Evolutionary conservation across 2,329 filamentous ascomycete species (phyloP).

Genomic region (Cytospora leucostoma): DNA sequence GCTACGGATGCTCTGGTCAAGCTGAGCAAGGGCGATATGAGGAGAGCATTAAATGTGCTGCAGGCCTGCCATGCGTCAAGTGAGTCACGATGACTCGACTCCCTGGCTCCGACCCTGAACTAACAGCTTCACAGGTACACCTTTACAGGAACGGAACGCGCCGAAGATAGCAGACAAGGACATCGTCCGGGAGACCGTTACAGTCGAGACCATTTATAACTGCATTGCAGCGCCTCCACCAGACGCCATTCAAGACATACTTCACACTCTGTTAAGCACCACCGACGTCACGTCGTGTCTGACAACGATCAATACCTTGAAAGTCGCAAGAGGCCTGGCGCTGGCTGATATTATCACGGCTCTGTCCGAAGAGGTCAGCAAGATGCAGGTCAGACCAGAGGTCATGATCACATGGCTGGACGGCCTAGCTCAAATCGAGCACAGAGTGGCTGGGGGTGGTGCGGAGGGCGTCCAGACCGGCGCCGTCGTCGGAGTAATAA

Average conservation of each 20-base stretch:
- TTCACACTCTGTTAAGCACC: constrained; percentile 79
- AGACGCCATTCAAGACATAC: constrained; percentile 80
- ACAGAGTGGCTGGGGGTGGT: constrained; percentile 82
- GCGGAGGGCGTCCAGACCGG: constrained; percentile 90
- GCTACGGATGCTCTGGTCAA: constrained; percentile 82
- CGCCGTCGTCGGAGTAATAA: constrained; percentile 84
- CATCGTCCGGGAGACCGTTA: constrained; percentile 73
- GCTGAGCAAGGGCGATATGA: constrained; percentile 94
- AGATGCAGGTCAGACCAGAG: constrained; percentile 80
- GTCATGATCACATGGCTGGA: constrained; percentile 91
- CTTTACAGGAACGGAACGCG: constrained; percentile 61
- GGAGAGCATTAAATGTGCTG: constrained; percentile 88
- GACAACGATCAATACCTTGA: constrained; percentile 83
- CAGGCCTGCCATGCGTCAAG: constrained; percentile 96
- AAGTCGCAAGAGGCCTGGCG: constrained; percentile 81
- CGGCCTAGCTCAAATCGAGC: constrained; percentile 89
- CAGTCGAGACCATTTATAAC: constrained; percentile 94
- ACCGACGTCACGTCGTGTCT: constrained; percentile 88
- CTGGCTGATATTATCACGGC: constrained; percentile 92
- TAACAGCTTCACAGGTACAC: constrained; percentile 55
- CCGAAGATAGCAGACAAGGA: constrained; percentile 63
- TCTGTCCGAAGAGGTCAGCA: constrained; percentile 77
- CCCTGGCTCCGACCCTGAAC: background rate
- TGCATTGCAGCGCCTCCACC: constrained; percentile 96
- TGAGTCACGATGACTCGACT: constrained; percentile 44